These are phyloP conservation scores for Arxiozyma bovina DNA, from an alignment of 1,139 yeast genomes.

Conservation along the genomic window DNA sequence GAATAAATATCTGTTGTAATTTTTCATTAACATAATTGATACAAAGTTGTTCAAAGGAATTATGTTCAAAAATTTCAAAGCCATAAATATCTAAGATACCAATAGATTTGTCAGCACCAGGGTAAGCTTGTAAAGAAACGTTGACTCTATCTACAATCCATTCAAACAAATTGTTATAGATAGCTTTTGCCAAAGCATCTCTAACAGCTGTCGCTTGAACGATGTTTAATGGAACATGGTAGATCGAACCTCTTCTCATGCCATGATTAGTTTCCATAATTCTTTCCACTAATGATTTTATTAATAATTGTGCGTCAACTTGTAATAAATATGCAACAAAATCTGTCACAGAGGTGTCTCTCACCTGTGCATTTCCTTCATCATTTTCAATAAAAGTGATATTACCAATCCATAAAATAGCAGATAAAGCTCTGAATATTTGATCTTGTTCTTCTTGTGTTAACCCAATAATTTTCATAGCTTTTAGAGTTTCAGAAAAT, in stretches of 20 bases:
- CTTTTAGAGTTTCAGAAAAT: conserved; percentile 68
- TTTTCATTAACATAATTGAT: conserved; percentile 96
- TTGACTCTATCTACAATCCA: conserved; percentile 98
- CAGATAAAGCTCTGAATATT: conserved; percentile 75
- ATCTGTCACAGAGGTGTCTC: conserved; percentile 82
- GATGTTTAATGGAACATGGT: conserved; percentile 85
- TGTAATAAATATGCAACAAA: conserved; percentile 88
- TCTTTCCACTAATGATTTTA: conserved; percentile 66
- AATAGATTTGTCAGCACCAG: conserved; percentile 56
- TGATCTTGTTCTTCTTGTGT: conserved; percentile 77
- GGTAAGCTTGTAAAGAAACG: conserved; percentile 48
- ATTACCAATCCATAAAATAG: conserved; percentile 92
- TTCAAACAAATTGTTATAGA: conserved; percentile 85
- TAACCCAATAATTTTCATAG: conserved; percentile 85
- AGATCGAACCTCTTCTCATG: conserved; percentile 81
- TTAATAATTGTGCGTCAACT: conserved; percentile 61
- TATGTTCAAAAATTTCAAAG: conserved; percentile 93
- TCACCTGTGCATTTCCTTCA: conserved; percentile 72
- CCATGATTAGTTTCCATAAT: conserved; percentile 87
- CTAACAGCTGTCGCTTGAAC: conserved; percentile 92
- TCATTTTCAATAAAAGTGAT: conserved; percentile 78
- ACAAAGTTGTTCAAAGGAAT: conserved; percentile 94
- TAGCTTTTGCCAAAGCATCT: conserved; percentile 91
- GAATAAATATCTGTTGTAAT: conserved; percentile 93
- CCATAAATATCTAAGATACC: conserved; percentile 98